Conservation (phyloP, 129 eudicot genomes). For the Scalesia atractyloides region DNA sequence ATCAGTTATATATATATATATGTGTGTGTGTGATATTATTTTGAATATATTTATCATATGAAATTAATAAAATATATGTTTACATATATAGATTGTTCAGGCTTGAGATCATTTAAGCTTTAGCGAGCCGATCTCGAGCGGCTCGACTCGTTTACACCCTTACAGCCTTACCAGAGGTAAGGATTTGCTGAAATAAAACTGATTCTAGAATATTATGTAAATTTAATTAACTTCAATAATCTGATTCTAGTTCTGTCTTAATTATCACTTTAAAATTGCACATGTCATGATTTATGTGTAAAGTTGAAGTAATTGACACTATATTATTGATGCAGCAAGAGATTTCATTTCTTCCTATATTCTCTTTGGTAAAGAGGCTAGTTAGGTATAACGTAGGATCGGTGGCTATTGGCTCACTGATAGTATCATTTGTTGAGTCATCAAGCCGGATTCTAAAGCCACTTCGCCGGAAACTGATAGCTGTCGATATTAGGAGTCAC, state of each 20-base stretch:
- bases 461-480: slow-evolving; percentile 69
- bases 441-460: slow-evolving; percentile 66
- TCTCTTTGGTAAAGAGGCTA: slow-evolving; percentile 89
- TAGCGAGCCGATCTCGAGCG: too few relatives aligned
- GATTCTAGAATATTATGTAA: not conserved
- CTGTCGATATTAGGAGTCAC: slow-evolving; percentile 47
- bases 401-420: slow-evolving; percentile 76
- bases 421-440: slow-evolving; percentile 78
- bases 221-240: not conserved
- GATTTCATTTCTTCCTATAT: slow-evolving; percentile 87
- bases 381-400: slow-evolving; percentile 79
- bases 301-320: slow-evolving; percentile 15
- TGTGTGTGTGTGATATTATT: too few relatives aligned
- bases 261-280: not conserved
- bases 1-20: too few relatives aligned
- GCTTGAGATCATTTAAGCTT: too few relatives aligned
- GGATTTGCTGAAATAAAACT: not conserved
- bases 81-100: too few relatives aligned
- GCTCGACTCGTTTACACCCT: too few relatives aligned
- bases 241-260: not conserved
- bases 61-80: too few relatives aligned
- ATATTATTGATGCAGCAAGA: slow-evolving; percentile 58
- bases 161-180: not conserved
- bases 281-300: not conserved
- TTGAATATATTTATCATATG: too few relatives aligned